Conservation (phyloP, 2,329 filamentous ascomycete genomes). For the Phialemoniopsis sp. region DNA sequence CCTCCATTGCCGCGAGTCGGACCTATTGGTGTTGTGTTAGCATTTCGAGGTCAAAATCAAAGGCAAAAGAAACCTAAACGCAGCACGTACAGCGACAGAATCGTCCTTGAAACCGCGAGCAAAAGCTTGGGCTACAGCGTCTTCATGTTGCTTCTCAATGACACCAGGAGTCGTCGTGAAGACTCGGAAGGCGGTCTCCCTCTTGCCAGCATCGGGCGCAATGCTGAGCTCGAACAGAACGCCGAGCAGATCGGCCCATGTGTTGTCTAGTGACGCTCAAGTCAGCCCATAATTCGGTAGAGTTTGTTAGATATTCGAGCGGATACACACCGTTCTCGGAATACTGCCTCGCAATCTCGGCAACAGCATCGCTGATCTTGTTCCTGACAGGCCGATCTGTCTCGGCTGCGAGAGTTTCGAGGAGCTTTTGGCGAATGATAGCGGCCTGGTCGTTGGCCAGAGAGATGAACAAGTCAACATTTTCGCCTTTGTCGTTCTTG, state of each 20-base stretch:
- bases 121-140: slow-evolving; percentile 84
- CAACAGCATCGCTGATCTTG: slow-evolving; percentile 97
- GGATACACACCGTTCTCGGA: slow-evolving; percentile 73
- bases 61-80: no score
- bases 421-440: slow-evolving; percentile 78
- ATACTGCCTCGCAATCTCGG: slow-evolving; percentile 92
- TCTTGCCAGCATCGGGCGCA: slow-evolving; percentile 74
- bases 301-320: slow-evolving; percentile 8
- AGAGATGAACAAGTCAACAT: slow-evolving; percentile 80
- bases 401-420: slow-evolving; percentile 73
- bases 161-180: slow-evolving; percentile 93
- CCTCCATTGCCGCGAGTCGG: slow-evolving; percentile 90
- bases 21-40: slow-evolving; percentile 48
- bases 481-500: slow-evolving; percentile 68
- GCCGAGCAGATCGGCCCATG: slow-evolving; percentile 85
- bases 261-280: slow-evolving; percentile 52
- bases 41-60: neutral
- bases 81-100: slow-evolving; percentile 62
- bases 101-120: slow-evolving; percentile 89
- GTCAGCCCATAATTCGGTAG: neutral
- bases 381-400: slow-evolving; percentile 73
- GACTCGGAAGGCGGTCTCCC: slow-evolving; percentile 91
- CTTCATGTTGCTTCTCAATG: slow-evolving; percentile 93
- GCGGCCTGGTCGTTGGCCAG: slow-evolving; percentile 69
- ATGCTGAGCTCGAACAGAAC: slow-evolving; percentile 89